phyloP scores from a whole-genome alignment of 306 rosid species.

The Styphnolobium japonicum region DNA sequence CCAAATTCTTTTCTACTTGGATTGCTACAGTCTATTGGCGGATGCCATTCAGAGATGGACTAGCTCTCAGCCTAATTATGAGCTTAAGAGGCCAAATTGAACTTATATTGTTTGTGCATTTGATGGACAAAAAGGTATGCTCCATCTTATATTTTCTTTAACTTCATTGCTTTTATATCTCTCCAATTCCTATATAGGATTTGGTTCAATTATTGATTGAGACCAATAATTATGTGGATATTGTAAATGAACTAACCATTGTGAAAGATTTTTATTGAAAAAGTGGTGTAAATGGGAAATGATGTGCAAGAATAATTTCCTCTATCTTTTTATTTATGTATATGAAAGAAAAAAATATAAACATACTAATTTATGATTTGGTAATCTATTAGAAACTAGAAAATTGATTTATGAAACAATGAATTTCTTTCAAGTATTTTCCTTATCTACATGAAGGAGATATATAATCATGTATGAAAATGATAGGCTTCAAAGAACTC shows the following conservation, averaged over 20 bases:
- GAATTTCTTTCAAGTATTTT: not conserved
- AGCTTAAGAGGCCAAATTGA: conserved; percentile 72
- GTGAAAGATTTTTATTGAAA: too few species aligned
- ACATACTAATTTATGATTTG: not conserved
- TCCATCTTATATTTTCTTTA: not conserved
- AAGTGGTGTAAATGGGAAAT: too few species aligned
- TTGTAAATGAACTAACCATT: not conserved
- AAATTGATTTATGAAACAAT: not conserved
- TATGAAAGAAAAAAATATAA: too few species aligned
- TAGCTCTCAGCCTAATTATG: conserved; percentile 51
- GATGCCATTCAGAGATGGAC: conserved; percentile 53
- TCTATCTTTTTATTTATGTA: too few species aligned
- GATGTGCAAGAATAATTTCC: too few species aligned
- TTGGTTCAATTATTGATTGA: not conserved
- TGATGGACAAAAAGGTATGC: conserved; percentile 65
- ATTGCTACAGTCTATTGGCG: conserved; percentile 30
- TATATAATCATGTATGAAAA: not conserved
- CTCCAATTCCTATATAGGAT: not conserved
- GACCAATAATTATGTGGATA: not conserved
- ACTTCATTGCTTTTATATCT: not conserved
- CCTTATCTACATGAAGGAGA: not conserved
- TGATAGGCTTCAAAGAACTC: not conserved
- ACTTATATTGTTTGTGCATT: conserved; percentile 58
- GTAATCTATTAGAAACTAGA: not conserved
- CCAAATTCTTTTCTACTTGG: conserved; percentile 41